These are phyloP conservation scores for Verticillium nubilum DNA, from an alignment of 2,329 filamentous ascomycete species.

Conservation along the genomic window DNA sequence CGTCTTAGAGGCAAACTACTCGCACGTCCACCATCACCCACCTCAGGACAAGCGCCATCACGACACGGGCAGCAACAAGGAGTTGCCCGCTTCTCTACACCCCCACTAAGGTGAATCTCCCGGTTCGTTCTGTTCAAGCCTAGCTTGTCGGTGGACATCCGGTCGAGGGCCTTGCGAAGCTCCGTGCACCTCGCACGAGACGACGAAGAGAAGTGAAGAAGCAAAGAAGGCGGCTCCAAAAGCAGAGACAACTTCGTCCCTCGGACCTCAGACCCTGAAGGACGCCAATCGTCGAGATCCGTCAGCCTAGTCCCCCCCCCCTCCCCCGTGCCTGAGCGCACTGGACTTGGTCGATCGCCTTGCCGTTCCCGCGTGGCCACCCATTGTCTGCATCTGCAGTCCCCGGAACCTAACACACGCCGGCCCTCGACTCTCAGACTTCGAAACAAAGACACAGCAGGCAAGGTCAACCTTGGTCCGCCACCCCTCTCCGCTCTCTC, in stretches of 20 bases:
- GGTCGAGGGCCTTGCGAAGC: constrained; percentile 6
- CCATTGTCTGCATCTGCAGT: constrained; percentile 20
- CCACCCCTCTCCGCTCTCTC: constrained; percentile 13
- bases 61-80: neutral
- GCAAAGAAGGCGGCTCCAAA: constrained; percentile 3
- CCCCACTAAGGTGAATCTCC: constrained; percentile 13
- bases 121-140: constrained; percentile 11
- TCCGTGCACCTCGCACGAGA: constrained; percentile 11
- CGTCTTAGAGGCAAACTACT: neutral
- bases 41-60: neutral
- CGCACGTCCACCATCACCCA: neutral
- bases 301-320: constrained; percentile 8
- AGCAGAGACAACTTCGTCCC: constrained; percentile 10
- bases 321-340: constrained; percentile 14
- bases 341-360: constrained; percentile 12
- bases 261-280: constrained; percentile 11
- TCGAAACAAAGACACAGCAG: constrained; percentile 24
- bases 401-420: constrained; percentile 26
- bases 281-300: constrained; percentile 13
- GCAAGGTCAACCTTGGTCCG: constrained; percentile 18
- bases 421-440: constrained; percentile 21
- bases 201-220: neutral
- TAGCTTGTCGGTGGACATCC: constrained; percentile 7
- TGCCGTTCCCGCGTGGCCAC: constrained; percentile 13
- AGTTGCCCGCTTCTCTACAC: constrained; percentile 1